A percentile compares a stretch with the other conserved stretches of the same genome.
These are phyloP conservation scores for Dipteronia sinensis DNA, from an alignment of 345 rosid species.

Conservation along the genomic window DNA sequence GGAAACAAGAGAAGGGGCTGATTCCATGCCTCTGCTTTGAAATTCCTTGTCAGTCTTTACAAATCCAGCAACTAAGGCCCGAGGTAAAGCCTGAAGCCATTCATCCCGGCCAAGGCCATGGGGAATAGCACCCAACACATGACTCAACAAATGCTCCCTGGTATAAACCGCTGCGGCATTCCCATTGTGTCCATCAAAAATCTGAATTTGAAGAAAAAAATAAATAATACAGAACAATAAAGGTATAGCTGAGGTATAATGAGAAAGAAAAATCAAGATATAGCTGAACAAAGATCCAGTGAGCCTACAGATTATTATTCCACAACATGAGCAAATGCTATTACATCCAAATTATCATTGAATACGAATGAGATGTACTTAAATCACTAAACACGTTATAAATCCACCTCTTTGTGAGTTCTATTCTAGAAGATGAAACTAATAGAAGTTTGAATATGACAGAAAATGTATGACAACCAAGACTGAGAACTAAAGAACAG, in stretches of 20 bases:
- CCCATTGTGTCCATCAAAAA: constrained; percentile 95
- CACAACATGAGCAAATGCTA: neutral
- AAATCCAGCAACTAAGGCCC: constrained; percentile 90
- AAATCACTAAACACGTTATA: neutral
- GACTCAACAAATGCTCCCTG: constrained; percentile 65
- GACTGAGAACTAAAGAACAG: neutral
- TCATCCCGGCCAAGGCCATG: constrained; percentile 72
- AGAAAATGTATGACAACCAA: neutral
- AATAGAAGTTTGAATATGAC: neutral
- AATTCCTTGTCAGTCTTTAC: constrained; percentile 96
- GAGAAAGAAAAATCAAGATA: constrained; percentile 8
- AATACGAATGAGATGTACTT: neutral
- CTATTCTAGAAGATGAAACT: neutral
- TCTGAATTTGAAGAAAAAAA: constrained; percentile 38
- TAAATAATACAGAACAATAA: constrained; percentile 7
- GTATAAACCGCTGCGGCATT: constrained; percentile 88
- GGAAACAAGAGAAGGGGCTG: constrained; percentile 9
- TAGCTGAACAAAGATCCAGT: constrained; percentile 7
- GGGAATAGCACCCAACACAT: constrained; percentile 77
- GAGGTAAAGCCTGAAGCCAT: constrained; percentile 87
- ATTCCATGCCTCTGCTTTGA: constrained; percentile 70
- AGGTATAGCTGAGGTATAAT: neutral
- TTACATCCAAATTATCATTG: neutral
- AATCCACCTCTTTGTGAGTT: neutral
- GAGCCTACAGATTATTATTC: constrained; percentile 1